A percentile compares a stretch with the other conserved stretches of the same genome.
Conservation (phyloP, 1,139 yeast genomes). For the Kurtzmaniella quercitrusa region DNA sequence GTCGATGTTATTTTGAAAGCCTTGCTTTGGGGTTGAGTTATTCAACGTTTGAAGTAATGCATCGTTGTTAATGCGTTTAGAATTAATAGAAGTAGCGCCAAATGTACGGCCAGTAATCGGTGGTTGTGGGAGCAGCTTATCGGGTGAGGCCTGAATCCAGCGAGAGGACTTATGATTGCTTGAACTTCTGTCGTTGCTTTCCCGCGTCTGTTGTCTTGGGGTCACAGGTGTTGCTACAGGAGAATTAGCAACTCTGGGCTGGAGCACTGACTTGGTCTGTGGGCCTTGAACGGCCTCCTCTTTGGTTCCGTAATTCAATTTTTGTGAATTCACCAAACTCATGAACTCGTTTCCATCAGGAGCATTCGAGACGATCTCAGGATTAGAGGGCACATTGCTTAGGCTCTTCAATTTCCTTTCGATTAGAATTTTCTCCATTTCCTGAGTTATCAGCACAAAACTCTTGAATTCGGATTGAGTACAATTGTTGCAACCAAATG, state of each 20-base stretch:
- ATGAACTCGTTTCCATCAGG: slow-evolving; percentile 17
- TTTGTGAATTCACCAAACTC: slow-evolving; percentile 30
- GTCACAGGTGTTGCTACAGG: slow-evolving; percentile 8
- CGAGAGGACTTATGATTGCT: slow-evolving; percentile 1
- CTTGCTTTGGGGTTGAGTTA: slow-evolving; percentile 12
- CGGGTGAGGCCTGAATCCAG: slow-evolving; percentile 1
- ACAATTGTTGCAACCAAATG: slow-evolving; percentile 42
- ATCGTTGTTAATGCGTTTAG: slow-evolving; percentile 11
- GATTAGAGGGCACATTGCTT: slow-evolving; percentile 13
- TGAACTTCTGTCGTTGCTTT: background rate
- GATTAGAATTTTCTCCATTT: slow-evolving; percentile 26
- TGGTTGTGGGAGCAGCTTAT: slow-evolving; percentile 9
- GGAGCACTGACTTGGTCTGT: slow-evolving; percentile 13
- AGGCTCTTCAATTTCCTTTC: slow-evolving; percentile 27
- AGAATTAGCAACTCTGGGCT: slow-evolving; percentile 9
- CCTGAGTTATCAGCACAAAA: slow-evolving; percentile 24
- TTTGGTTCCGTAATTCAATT: slow-evolving; percentile 24
- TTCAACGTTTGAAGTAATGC: slow-evolving; percentile 20
- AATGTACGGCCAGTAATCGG: slow-evolving; percentile 15
- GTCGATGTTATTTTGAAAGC: slow-evolving; percentile 8
- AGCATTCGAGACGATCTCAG: slow-evolving; percentile 3
- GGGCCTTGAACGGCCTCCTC: slow-evolving; percentile 25
- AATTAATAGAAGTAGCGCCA: slow-evolving; percentile 19
- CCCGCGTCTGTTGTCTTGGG: slow-evolving; percentile 4
- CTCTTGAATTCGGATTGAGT: slow-evolving; percentile 30